Conservation (phyloP, 495 filamentous ascomycete species). For the Poronia punctata region DNA sequence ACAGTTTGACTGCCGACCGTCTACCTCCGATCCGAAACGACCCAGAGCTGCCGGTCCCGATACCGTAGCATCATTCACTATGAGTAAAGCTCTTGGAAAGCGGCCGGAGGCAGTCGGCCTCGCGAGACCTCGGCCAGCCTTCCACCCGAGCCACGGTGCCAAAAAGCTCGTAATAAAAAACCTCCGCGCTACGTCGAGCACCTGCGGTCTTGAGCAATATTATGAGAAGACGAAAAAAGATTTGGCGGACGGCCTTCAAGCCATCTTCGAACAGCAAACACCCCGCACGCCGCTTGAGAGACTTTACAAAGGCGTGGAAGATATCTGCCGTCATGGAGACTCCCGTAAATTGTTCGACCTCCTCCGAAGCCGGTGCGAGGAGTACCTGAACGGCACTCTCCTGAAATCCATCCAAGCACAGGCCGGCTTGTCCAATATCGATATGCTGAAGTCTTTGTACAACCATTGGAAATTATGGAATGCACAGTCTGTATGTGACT, state of each 20-base stretch:
- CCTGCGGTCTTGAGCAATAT: slow-evolving; percentile 45
- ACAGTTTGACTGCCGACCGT: slow-evolving; percentile 3
- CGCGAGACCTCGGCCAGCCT: slow-evolving; percentile 27
- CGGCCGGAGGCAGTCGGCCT: slow-evolving; percentile 4
- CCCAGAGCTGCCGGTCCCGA: background rate
- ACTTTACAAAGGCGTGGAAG: slow-evolving; percentile 84
- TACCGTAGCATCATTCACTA: background rate
- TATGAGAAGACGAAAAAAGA: slow-evolving; percentile 64
- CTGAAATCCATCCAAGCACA: slow-evolving; percentile 41
- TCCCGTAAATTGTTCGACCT: slow-evolving; percentile 57
- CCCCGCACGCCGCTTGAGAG: slow-evolving; percentile 69
- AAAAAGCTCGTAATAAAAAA: slow-evolving; percentile 87
- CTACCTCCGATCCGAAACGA: slow-evolving; percentile 12
- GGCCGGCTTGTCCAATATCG: slow-evolving; percentile 47
- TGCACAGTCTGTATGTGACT: slow-evolving; percentile 54
- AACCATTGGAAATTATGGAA: slow-evolving; percentile 75
- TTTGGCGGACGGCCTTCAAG: slow-evolving; percentile 61
- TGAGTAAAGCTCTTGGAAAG: slow-evolving; percentile 11
- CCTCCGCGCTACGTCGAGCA: slow-evolving; percentile 52
- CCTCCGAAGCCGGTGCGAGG: slow-evolving; percentile 55
- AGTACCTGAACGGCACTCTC: slow-evolving; percentile 43
- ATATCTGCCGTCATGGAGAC: slow-evolving; percentile 70
- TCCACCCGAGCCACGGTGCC: slow-evolving; percentile 55
- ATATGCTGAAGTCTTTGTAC: slow-evolving; percentile 57
- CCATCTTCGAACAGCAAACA: slow-evolving; percentile 59